Evolutionary conservation across 352 stramenopile genomes (phyloP).

Genomic region (Phytopythium helicoides): DNA sequence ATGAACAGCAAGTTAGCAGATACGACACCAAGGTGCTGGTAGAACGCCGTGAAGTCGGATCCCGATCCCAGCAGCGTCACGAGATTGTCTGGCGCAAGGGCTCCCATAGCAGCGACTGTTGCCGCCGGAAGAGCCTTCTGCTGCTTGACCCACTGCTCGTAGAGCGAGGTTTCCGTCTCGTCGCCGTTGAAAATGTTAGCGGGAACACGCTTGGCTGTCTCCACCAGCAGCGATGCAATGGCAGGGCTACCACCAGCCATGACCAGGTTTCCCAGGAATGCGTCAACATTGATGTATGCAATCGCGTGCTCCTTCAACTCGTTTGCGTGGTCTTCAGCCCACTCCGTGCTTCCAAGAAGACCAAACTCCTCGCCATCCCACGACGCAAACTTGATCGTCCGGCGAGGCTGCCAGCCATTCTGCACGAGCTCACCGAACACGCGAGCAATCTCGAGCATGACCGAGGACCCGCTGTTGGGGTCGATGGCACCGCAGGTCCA

Average conservation of each 20-base stretch:
- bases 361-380: constrained; percentile 87
- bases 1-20: constrained; percentile 55
- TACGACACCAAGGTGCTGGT: constrained; percentile 70
- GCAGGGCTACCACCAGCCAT: constrained; percentile 50
- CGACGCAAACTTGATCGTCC: constrained; percentile 71
- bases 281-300: constrained; percentile 86
- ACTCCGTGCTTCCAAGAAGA: constrained; percentile 65
- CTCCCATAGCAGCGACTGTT: constrained; percentile 3
- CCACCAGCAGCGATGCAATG: constrained; percentile 50
- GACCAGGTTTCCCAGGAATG: constrained; percentile 49
- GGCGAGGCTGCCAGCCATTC: constrained; percentile 72
- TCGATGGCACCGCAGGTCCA: constrained; percentile 87
- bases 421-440: constrained; percentile 61
- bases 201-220: constrained; percentile 51
- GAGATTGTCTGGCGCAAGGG: constrained; percentile 22
- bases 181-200: constrained; percentile 28
- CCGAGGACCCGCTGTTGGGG: constrained; percentile 77
- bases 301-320: constrained; percentile 49
- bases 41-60: constrained; percentile 65
- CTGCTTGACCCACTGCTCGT: constrained; percentile 35
- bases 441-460: constrained; percentile 83
- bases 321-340: constrained; percentile 58
- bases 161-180: constrained; percentile 24
- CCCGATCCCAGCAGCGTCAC: constrained; percentile 41
- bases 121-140: not conserved